Evolutionary conservation across 331 rosid species (phyloP), one percentile per base, ranked within the genome.

Genomic region (Erythrophleum ivorense): DNA sequence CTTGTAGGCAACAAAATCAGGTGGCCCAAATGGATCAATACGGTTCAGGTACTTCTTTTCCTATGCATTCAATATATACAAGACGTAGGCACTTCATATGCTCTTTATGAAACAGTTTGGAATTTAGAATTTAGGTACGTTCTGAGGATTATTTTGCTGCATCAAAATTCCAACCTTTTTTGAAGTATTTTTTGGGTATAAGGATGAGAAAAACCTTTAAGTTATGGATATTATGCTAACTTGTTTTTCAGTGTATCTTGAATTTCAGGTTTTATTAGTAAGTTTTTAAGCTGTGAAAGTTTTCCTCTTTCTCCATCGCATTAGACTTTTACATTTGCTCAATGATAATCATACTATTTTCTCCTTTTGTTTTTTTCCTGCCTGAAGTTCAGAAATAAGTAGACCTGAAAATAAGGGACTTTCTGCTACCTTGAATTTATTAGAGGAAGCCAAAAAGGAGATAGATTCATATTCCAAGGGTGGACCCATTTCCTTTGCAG

Each of bases 11-110:
- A 91, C 97, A 41, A 95, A 95, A 93, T 66, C 98, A 0, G 99
- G 99, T 33, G 99, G 98, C 21, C 92, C 99, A 50, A 95, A 95
- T 81, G 99, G 97, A 79, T 95, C 98, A 40, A 89, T 95, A 80
- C 81, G 98, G 80, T 86, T 95, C 87, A 93, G 99, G 98, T 93
- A 88, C 85, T 79, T 53, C n/a, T 46, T 81, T 74, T 70, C 24
- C 77, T 72, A 71, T 52, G 46, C 43, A 68, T 80, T 73, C 19
- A 43, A 31, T 67, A 8, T 43, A 59, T 41, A 68, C 34, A 34
- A 45, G 48, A 34, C 46, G 66, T 45, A 65, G 31, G 36, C 54
- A 65, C 57, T 57, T 77, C 55, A 70, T 78, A 14, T 40, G 58
- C 41, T 78, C 19, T 40, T 18, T 62, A 11, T 62, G 38, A 24